Evolutionary conservation across 164 flowering plant genomes (phyloP).

Genomic region (Warburgia ugandensis): DNA sequence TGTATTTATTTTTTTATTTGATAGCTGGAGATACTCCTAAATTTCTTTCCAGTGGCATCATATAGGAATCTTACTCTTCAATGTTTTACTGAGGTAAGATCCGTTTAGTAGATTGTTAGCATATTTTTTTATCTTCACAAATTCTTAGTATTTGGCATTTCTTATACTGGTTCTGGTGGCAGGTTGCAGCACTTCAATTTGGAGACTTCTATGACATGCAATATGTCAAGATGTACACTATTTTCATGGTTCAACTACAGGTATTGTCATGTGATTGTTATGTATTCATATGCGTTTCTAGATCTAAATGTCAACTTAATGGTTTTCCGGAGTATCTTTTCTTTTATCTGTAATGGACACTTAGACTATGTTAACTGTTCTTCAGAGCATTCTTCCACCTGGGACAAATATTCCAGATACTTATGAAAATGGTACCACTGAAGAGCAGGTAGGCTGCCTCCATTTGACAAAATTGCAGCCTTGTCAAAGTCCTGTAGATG

Average conservation of each 20-base stretch:
- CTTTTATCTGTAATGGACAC: too few relatives aligned
- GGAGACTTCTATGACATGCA: slow-evolving; percentile 78
- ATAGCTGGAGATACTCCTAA: slow-evolving; percentile 89
- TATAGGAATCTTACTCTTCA: slow-evolving; percentile 93
- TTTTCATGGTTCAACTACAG: slow-evolving; percentile 92
- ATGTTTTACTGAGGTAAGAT: slow-evolving; percentile 83
- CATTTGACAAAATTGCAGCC: background rate
- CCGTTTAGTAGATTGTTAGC: background rate
- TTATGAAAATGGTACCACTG: slow-evolving; percentile 76
- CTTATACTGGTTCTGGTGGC: slow-evolving; percentile 7
- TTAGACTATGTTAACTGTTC: slow-evolving; percentile 2
- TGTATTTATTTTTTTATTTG: background rate
- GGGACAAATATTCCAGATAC: slow-evolving; percentile 80
- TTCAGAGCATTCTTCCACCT: slow-evolving; percentile 65
- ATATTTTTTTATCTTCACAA: slow-evolving; percentile 3
- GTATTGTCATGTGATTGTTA: slow-evolving; percentile 21
- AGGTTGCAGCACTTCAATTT: slow-evolving; percentile 90
- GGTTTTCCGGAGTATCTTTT: too few relatives aligned
- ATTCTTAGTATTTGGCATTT: background rate
- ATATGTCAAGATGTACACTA: slow-evolving; percentile 68
- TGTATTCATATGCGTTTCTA: background rate
- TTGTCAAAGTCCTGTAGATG: too few relatives aligned
- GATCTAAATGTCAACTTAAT: background rate
- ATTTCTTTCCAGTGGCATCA: slow-evolving; percentile 68
- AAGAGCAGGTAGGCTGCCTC: slow-evolving; percentile 61